Base-by-base conservation (phyloP, 1,139 yeast genomes). In the Diutina siamensis region DNA sequence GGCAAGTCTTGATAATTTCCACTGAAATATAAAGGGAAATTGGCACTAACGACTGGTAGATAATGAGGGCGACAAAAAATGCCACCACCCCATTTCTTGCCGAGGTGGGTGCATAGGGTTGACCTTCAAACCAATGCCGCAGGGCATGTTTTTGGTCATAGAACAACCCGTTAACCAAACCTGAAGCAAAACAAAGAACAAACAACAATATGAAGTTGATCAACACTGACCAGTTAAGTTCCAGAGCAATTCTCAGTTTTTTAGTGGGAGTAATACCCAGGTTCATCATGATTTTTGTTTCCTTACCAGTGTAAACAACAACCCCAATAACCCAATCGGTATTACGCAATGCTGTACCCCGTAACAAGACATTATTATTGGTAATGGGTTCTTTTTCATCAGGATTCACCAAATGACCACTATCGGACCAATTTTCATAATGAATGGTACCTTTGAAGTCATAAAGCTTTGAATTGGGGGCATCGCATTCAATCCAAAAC, bases 241-340 rank as follows among this genome's bases (percentile, higher is more conserved):
- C 94, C 50, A 82, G 74, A 8, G 96, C 76, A 46, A 92, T 86
- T 61, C 85, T 77, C 2, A 95, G 83, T 44, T 78, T 74, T 60
- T 92, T 92, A 2, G 95, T 81, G 33, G 98, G 98, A 0, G 97
- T 89, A 15, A 78, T 73, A 55, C 97, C 98, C 2, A 97, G 77
- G 62, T 92, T 92, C 55, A 88, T 70, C 94, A 89, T 87, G 52
- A 89, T 88, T 62, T 89, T 92, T 8, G 97, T 76, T 56, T 92
- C 97, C 40, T 71, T 69, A 54, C 98, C 98, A 12, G 98, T 89
- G 62, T 85, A 89, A 21, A 84, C 71, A 15, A 85, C 97, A 45
- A 87, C 64, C 36, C 97, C 97, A 63, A 89, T 78, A 10, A 78
- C 92, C 97, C 97, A 92, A 56, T 83, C 83, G 0, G 97, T 89